Conservation (phyloP, 2,329 filamentous ascomycete genomes). For the Cadophora sp. region DNA sequence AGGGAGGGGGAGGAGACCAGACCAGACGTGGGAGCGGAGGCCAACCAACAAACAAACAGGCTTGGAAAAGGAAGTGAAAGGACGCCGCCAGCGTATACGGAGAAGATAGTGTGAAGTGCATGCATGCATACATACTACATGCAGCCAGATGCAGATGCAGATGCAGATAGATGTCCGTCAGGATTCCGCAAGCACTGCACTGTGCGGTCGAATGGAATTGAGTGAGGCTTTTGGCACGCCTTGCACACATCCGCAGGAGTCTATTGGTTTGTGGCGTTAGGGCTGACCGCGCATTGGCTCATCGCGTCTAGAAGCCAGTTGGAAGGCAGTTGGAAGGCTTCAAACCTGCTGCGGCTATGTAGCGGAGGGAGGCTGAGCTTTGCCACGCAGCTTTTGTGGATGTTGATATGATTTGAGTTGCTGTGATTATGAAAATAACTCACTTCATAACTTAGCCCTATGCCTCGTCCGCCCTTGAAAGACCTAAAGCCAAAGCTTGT, state of each 20-base stretch:
- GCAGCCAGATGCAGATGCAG: neutral
- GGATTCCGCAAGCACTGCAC: neutral
- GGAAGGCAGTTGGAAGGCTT: neutral
- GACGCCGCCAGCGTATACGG: neutral
- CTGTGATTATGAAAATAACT: too few relatives aligned
- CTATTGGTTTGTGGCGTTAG: constrained; percentile 13
- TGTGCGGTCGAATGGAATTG: neutral
- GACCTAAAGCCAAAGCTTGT: neutral
- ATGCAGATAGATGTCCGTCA: neutral
- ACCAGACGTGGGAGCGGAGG: neutral
- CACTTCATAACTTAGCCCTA: too few relatives aligned
- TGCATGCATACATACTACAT: neutral
- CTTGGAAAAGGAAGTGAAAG: neutral
- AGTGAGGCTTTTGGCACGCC: neutral
- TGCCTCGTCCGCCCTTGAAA: neutral
- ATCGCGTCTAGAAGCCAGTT: constrained; percentile 15
- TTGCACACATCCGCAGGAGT: constrained; percentile 1
- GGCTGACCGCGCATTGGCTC: constrained; percentile 8
- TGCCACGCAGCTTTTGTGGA: neutral
- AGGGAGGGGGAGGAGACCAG: neutral
- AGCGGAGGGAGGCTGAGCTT: neutral
- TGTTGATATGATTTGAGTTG: neutral
- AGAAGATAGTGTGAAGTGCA: neutral
- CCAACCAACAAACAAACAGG: too few relatives aligned
- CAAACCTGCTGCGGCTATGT: neutral